Conservation (phyloP, 2,329 filamentous ascomycete species). For the Fusarium bulbicola region DNA sequence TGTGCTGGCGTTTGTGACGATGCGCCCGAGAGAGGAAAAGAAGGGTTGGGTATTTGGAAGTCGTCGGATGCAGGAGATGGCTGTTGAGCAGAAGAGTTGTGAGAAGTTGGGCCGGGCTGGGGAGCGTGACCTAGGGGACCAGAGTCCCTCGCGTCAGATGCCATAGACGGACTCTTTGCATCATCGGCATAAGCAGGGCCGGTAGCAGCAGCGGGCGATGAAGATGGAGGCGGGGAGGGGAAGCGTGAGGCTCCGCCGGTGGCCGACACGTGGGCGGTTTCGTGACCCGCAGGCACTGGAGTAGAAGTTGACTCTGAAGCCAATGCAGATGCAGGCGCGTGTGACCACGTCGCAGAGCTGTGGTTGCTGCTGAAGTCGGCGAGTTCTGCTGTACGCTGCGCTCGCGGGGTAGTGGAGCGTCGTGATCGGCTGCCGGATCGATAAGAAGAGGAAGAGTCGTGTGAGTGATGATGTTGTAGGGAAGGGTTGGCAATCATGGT, state of each 20-base stretch:
- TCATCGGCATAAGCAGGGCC: slow-evolving; percentile 51
- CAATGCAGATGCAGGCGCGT: slow-evolving; percentile 28
- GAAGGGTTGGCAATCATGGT: slow-evolving; percentile 69
- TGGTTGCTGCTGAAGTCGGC: slow-evolving; percentile 28
- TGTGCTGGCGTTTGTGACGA: slow-evolving; percentile 49
- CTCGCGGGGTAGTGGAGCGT: slow-evolving; percentile 44
- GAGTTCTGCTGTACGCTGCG: slow-evolving; percentile 37
- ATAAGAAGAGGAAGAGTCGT: slow-evolving; percentile 49
- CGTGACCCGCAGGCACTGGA: slow-evolving; percentile 36
- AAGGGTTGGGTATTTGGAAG: slow-evolving; percentile 49
- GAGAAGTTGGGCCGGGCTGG: slow-evolving; percentile 31
- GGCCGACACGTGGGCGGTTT: slow-evolving; percentile 42
- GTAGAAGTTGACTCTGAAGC: slow-evolving; percentile 34
- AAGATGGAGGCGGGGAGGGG: slow-evolving; percentile 65
- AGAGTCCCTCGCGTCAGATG: slow-evolving; percentile 50
- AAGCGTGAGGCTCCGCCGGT: slow-evolving; percentile 57
- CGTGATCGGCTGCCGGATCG: slow-evolving; percentile 45
- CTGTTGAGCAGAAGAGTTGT: slow-evolving; percentile 39
- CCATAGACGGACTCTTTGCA: slow-evolving; percentile 59
- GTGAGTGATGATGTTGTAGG: slow-evolving; percentile 56
- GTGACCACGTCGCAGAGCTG: slow-evolving; percentile 25
- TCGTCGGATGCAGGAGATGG: slow-evolving; percentile 51
- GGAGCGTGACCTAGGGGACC: slow-evolving; percentile 41
- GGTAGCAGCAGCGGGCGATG: slow-evolving; percentile 56
- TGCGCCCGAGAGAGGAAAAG: slow-evolving; percentile 46